A percentile compares a stretch with the other conserved stretches of the same genome.
Evolutionary conservation across 1,284 basidiomycete species (phyloP).

Genomic region (Vanrija sp.): DNA sequence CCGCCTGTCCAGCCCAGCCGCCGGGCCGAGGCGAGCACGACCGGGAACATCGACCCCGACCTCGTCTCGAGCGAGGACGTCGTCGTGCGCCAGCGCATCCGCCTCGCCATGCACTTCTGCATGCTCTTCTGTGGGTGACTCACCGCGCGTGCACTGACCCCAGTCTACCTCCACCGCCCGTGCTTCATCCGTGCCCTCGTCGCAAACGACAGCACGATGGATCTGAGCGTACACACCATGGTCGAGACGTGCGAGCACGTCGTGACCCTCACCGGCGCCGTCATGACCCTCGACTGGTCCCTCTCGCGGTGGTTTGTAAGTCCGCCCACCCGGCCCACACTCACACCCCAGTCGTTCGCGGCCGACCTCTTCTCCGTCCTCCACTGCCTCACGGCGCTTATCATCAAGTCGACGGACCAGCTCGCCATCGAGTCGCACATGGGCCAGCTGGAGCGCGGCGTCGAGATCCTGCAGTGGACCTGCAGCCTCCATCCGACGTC

Average conservation of each 20-base stretch:
- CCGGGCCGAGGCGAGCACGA: background rate
- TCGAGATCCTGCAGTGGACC: conserved; percentile 19
- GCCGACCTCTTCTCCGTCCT: conserved; percentile 20
- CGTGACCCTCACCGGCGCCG: conserved; percentile 11
- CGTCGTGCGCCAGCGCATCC: conserved; percentile 13
- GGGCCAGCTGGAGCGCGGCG: conserved; percentile 9
- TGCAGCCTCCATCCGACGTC: conserved; percentile 9
- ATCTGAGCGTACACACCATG: conserved; percentile 13
- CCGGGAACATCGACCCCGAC: background rate
- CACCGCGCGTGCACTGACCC: background rate
- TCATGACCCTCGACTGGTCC: conserved; percentile 10
- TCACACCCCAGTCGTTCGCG: conserved; percentile 11
- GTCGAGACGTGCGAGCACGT: conserved; percentile 17
- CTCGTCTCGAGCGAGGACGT: conserved; percentile 3
- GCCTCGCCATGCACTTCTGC: conserved; percentile 20
- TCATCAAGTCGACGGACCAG: conserved; percentile 17
- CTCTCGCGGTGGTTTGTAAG: conserved; percentile 17
- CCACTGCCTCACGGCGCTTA: conserved; percentile 17
- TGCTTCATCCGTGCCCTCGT: conserved; percentile 18
- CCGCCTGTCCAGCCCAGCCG: conserved; percentile 4
- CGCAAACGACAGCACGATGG: conserved; percentile 2
- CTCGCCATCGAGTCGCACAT: conserved; percentile 5
- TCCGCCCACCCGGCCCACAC: background rate
- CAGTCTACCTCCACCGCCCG: conserved; percentile 21
- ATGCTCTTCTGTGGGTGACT: conserved; percentile 17